Percentiles rank a stretch among this genome's conserved stretches.
phyloP scores from a whole-genome alignment of 169 alveolate species.

The Plasmodium gaboni region DNA sequence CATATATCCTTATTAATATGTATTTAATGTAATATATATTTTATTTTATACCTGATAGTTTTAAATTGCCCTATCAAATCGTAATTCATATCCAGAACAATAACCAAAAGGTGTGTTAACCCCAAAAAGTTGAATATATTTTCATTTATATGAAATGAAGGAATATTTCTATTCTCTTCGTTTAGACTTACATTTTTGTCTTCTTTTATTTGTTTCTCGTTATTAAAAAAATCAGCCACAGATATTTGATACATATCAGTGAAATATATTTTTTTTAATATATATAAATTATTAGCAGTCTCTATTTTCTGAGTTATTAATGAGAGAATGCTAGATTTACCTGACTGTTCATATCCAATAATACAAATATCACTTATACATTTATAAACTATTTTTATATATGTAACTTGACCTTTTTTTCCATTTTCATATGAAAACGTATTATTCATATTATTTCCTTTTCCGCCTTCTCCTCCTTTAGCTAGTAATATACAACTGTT shows the following conservation, averaged over 20 bases:
- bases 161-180: neutral
- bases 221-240: constrained; percentile 54
- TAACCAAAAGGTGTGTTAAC: constrained; percentile 54
- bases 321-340: constrained; percentile 52
- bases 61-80: constrained; percentile 19
- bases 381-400: constrained; percentile 35
- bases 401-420: constrained; percentile 19
- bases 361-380: constrained; percentile 73
- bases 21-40: neutral
- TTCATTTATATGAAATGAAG: constrained; percentile 24
- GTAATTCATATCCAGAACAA: constrained; percentile 31
- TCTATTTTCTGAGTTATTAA: constrained; percentile 62
- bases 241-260: constrained; percentile 61
- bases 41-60: constrained; percentile 33
- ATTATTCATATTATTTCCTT: constrained; percentile 69
- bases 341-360: constrained; percentile 41
- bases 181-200: too few relatives aligned
- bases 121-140: constrained; percentile 34
- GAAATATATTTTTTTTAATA: constrained; percentile 55
- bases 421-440: constrained; percentile 63
- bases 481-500: constrained; percentile 48
- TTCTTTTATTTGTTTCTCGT: neutral
- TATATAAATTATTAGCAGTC: constrained; percentile 65
- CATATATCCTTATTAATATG: neutral
- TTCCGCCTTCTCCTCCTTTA: constrained; percentile 73